These are phyloP conservation scores for Dactylellina leptospora DNA, from an alignment of 2,329 filamentous ascomycete genomes.

Conservation along the genomic window DNA sequence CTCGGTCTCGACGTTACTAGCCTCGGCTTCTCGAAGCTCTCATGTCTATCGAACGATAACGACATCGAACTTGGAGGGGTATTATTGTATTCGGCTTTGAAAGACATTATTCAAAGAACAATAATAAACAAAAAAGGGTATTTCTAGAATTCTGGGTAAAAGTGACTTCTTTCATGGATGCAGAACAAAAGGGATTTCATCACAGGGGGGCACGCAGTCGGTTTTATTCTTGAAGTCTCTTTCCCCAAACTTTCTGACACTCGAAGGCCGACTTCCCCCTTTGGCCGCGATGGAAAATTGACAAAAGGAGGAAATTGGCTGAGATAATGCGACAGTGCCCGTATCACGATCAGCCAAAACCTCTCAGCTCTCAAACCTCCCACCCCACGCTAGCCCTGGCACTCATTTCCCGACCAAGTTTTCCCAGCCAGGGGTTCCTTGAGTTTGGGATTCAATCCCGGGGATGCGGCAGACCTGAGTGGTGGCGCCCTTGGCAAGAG, in stretches of 20 bases:
- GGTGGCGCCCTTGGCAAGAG: not conserved
- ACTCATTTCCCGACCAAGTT: not conserved
- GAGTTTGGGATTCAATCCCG: not conserved
- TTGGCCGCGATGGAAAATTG: too few species aligned
- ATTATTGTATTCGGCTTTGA: not conserved
- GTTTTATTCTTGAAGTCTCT: not conserved
- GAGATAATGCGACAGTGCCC: not conserved
- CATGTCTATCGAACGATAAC: not conserved
- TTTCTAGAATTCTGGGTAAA: too few species aligned
- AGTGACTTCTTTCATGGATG: not conserved
- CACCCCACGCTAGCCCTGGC: not conserved
- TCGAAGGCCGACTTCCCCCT: too few species aligned
- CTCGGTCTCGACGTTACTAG: not conserved
- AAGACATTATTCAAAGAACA: too few species aligned
- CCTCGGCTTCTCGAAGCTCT: not conserved
- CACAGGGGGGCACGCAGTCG: not conserved
- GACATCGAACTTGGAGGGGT: not conserved
- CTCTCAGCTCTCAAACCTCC: conserved; percentile 3
- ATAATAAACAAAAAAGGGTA: too few species aligned
- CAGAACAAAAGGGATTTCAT: not conserved
- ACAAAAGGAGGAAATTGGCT: conserved; percentile 1
- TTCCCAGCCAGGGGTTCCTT: not conserved
- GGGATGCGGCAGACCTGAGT: not conserved
- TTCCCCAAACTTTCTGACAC: not conserved
- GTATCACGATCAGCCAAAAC: conserved; percentile 6